Evolutionary conservation across 2,329 filamentous ascomycete species (phyloP).

Genomic region (Emergomyces orientalis): DNA sequence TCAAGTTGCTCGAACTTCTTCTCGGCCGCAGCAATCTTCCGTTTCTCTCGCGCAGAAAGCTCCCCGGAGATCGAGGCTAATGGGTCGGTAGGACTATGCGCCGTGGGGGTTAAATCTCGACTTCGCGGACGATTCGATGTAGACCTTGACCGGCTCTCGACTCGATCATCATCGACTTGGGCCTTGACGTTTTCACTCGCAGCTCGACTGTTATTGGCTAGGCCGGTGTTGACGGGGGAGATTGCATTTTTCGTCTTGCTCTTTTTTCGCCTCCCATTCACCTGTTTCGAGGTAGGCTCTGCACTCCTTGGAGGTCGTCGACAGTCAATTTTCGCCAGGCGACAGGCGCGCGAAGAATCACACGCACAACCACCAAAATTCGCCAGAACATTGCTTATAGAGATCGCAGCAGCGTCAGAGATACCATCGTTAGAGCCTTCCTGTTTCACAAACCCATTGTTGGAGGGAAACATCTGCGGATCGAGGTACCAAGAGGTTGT

Average conservation of each 20-base stretch:
- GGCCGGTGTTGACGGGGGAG: slow-evolving; percentile 47
- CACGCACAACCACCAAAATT: slow-evolving; percentile 44
- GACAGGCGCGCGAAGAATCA: slow-evolving; percentile 29
- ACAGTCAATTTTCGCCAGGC: slow-evolving; percentile 37
- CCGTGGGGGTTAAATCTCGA: slow-evolving; percentile 53
- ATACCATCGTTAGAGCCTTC: slow-evolving; percentile 30
- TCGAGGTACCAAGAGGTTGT: slow-evolving; percentile 43
- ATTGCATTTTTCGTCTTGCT: slow-evolving; percentile 37
- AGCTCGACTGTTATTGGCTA: slow-evolving; percentile 47
- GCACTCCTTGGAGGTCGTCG: slow-evolving; percentile 28
- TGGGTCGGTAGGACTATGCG: slow-evolving; percentile 40
- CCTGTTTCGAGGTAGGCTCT: slow-evolving; percentile 32
- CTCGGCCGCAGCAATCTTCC: slow-evolving; percentile 54
- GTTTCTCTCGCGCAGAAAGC: slow-evolving; percentile 52
- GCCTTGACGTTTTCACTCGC: slow-evolving; percentile 49
- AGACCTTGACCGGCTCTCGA: slow-evolving; percentile 49
- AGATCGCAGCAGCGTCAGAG: slow-evolving; percentile 35
- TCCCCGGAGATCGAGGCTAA: slow-evolving; percentile 38
- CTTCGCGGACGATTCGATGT: slow-evolving; percentile 49
- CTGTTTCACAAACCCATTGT: slow-evolving; percentile 34
- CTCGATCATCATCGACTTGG: slow-evolving; percentile 43
- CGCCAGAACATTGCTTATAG: slow-evolving; percentile 40
- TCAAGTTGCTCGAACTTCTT: slow-evolving; percentile 54
- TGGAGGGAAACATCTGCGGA: slow-evolving; percentile 30
- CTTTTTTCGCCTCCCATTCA: slow-evolving; percentile 42